Base-by-base conservation (phyloP, 2,329 filamentous ascomycete species). In the Fusarium sp. region DNA sequence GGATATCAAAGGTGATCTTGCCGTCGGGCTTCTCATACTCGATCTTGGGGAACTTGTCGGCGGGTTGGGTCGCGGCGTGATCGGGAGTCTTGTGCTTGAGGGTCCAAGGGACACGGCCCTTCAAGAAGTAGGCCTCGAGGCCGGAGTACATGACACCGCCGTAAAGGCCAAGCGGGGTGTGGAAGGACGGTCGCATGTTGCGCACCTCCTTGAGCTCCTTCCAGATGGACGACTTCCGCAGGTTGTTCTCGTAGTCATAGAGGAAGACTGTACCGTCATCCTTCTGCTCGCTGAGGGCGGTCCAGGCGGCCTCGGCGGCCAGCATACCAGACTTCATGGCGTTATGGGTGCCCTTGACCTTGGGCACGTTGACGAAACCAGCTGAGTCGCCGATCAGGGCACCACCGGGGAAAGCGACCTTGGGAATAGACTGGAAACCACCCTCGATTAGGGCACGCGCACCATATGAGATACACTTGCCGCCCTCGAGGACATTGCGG, bases 261-360 rank as follows among this genome's bases (percentile, higher is more conserved):
- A 99, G 87, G 87, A 99, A 98, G 45, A 98, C 89, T 5, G 94
- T 93, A 58, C 92, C 92, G 13, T 88, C 85, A 73, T 91, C 87
- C 57, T 75, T 77, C 80, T 85, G 78, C 80, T 85, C 81, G 65
- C 80, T 80, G 29, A 99, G 86, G 3, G 96, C 96, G 29, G 89
- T 88, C 88, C 92, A 98, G 4, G 96, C 91, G 34, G 96, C 94
- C 84, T 98, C 94, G 47, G 96, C 96, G 7, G 96, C 96, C 60
- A 99, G 88, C 93, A 99, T 98, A 71, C 96, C 96, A 2, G 94
- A 97, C 80, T 95, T 94, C 94, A 99, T 98, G 62, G 96, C 95
- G 57, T 96, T 98, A 84, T 99, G 96, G 0, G 96, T 98, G 67
- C 96, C 96, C 86, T 99, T 99, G 84, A 99, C 94, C 87, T 99